These are phyloP conservation scores for Trapa incisa DNA, from an alignment of 345 rosid species.

Conservation along the genomic window DNA sequence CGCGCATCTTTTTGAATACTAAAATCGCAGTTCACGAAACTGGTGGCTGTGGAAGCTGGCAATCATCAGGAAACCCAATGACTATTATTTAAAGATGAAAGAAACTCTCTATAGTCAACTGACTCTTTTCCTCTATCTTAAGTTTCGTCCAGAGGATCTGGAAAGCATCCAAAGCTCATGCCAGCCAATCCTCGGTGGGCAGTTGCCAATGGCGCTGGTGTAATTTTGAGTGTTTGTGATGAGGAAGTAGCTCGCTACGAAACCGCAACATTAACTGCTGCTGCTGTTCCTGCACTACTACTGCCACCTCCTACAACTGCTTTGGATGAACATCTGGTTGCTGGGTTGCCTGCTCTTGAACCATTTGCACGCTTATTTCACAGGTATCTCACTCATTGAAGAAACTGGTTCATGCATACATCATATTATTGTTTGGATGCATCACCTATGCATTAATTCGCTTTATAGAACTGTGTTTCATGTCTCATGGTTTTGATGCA, in stretches of 20 bases:
- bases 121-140: not conserved
- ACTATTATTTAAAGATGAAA: not conserved
- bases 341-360: slow-evolving; percentile 96
- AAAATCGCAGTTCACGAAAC: no score
- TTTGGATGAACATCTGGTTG: slow-evolving; percentile 91
- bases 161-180: slow-evolving; percentile 94
- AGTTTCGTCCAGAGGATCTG: slow-evolving; percentile 88
- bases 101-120: not conserved
- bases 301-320: slow-evolving; percentile 97
- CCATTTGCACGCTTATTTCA: slow-evolving; percentile 94
- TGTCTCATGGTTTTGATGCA: not conserved
- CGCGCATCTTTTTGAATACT: not conserved
- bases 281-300: slow-evolving; percentile 92
- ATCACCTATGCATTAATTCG: not conserved
- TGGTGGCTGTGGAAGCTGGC: no score
- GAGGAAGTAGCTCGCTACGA: slow-evolving; percentile 95
- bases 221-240: slow-evolving; percentile 89
- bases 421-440: slow-evolving; percentile 1
- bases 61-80: no score
- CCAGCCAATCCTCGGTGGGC: slow-evolving; percentile 97
- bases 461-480: not conserved
- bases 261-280: slow-evolving; percentile 89
- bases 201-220: slow-evolving; percentile 98
- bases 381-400: slow-evolving; percentile 31
- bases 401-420: not conserved